A percentile compares a stretch with the other conserved stretches of the same genome.
phyloP scores from a whole-genome alignment of 192 early-diverging fungal genomes.

The Pilobolus umbonatus region DNA sequence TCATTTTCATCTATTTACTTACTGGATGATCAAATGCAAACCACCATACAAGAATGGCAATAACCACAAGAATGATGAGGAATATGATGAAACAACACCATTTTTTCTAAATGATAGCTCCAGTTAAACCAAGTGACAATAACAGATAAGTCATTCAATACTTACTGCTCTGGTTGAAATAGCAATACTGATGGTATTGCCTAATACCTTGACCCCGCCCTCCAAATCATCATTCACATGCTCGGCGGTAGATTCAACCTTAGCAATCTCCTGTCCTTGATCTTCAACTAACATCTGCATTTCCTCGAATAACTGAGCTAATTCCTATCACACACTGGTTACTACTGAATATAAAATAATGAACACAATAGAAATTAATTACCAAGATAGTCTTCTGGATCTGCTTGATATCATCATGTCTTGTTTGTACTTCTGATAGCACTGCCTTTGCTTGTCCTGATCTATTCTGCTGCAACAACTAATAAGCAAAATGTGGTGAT shows the following conservation, averaged over 20 bases:
- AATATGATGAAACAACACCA: constrained; percentile 36
- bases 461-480: constrained; percentile 67
- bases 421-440: constrained; percentile 75
- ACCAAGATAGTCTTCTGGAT: constrained; percentile 84
- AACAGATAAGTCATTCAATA: not conserved
- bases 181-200: constrained; percentile 24
- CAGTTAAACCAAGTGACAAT: not conserved
- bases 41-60: constrained; percentile 42
- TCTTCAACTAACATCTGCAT: constrained; percentile 78
- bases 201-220: constrained; percentile 22
- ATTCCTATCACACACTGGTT: constrained; percentile 48
- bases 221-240: constrained; percentile 15
- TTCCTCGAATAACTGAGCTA: constrained; percentile 83
- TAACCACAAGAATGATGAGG: constrained; percentile 26
- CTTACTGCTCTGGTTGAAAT: constrained; percentile 28
- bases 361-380: constrained; percentile 20
- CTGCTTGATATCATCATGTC: constrained; percentile 78
- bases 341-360: not conserved
- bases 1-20: too few relatives aligned
- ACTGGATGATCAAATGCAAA: constrained; percentile 31
- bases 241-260: constrained; percentile 60
- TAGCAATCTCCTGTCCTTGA: constrained; percentile 69
- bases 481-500: too few relatives aligned
- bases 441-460: constrained; percentile 70
- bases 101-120: constrained; percentile 36